phyloP scores from a whole-genome alignment of 352 stramenopile genomes.

The Phytophthora meadii region DNA sequence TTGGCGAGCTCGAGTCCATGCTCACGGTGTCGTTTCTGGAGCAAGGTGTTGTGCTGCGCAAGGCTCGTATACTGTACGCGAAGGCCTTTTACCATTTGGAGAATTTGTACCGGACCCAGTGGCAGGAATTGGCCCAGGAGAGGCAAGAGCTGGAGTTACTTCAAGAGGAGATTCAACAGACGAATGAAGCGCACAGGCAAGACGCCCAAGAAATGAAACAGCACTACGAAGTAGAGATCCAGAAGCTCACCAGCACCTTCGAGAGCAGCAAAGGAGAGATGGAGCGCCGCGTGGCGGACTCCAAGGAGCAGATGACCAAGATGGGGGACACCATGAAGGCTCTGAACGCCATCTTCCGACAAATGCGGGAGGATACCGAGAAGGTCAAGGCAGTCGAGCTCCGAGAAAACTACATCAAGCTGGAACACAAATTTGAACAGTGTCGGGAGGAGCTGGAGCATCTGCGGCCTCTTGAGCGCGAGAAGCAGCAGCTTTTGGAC shows the following conservation, averaged over 20 bases:
- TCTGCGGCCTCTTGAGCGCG: constrained; percentile 57
- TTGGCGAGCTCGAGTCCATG: constrained; percentile 90
- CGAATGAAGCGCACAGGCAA: constrained; percentile 47
- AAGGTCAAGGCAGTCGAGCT: constrained; percentile 91
- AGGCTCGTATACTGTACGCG: constrained; percentile 82
- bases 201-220: constrained; percentile 50
- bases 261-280: constrained; percentile 65
- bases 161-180: constrained; percentile 37
- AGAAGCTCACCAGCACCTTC: constrained; percentile 49
- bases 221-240: constrained; percentile 64
- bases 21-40: constrained; percentile 90
- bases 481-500: constrained; percentile 57
- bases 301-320: constrained; percentile 85
- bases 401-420: constrained; percentile 73
- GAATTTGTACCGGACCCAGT: constrained; percentile 48
- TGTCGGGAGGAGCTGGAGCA: constrained; percentile 67
- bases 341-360: constrained; percentile 93
- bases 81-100: constrained; percentile 82
- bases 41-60: constrained; percentile 83
- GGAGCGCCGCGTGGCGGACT: constrained; percentile 70
- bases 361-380: constrained; percentile 93
- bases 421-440: constrained; percentile 76
- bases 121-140: constrained; percentile 40
- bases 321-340: constrained; percentile 94
- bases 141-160: constrained; percentile 49